phyloP scores from a whole-genome alignment of 73 alveolate species.

The Paramecium pentaurelia region DNA sequence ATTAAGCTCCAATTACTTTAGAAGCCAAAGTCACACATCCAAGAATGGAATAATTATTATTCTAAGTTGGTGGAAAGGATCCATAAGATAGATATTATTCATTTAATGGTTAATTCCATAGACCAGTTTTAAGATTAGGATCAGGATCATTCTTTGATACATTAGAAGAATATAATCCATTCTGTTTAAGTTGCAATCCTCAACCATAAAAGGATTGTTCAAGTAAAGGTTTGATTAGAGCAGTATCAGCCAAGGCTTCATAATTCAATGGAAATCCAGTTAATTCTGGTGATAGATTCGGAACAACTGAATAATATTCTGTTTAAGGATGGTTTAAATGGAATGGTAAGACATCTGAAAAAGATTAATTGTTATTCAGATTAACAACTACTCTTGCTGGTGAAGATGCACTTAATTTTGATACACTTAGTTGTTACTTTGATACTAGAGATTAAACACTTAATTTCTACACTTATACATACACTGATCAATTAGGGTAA shows the following conservation, averaged over 20 bases:
- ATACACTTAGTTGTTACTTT: conserved; percentile 1
- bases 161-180: background rate
- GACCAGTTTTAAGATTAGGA: conserved; percentile 42
- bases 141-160: conserved; percentile 26
- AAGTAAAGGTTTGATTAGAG: background rate
- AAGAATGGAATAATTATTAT: conserved; percentile 1
- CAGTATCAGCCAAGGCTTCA: background rate
- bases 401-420: background rate
- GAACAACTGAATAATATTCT: background rate
- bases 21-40: conserved; percentile 32
- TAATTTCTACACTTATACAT: background rate
- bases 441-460: conserved; percentile 11
- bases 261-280: background rate
- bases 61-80: conserved; percentile 52
- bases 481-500: background rate
- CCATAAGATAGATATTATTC: background rate
- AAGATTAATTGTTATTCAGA: background rate
- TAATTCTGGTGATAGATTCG: background rate
- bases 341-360: background rate
- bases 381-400: background rate
- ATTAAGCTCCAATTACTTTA: background rate
- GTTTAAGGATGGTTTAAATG: conserved; percentile 47
- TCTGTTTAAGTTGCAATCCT: conserved; percentile 24
- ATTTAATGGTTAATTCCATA: conserved; percentile 25
- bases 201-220: background rate